phyloP scores from a whole-genome alignment of 2,329 filamentous ascomycete genomes.

The Exophiala calicioides region DNA sequence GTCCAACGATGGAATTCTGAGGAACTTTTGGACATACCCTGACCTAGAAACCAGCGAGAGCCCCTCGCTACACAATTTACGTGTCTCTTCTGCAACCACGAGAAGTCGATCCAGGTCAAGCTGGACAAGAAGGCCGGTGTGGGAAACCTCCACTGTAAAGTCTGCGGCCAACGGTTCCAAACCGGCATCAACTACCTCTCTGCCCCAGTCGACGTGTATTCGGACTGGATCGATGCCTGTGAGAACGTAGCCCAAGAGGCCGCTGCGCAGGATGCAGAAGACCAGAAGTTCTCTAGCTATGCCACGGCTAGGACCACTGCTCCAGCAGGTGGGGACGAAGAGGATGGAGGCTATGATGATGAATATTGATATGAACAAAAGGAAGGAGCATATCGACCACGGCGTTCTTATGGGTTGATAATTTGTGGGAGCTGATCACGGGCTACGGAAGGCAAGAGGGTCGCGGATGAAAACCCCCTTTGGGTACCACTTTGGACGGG shows the following conservation, averaged over 20 bases:
- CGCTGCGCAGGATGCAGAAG: slow-evolving; percentile 37
- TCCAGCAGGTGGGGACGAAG: slow-evolving; percentile 30
- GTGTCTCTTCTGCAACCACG: slow-evolving; percentile 98
- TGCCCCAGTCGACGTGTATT: slow-evolving; percentile 90
- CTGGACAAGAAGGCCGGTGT: slow-evolving; percentile 90
- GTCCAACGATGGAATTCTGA: no score
- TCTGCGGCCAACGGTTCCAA: slow-evolving; percentile 92
- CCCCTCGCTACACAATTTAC: slow-evolving; percentile 74
- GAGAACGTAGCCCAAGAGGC: slow-evolving; percentile 69
- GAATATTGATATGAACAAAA: slow-evolving; percentile 16
- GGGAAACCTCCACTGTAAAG: slow-evolving; percentile 82
- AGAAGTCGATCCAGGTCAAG: slow-evolving; percentile 86
- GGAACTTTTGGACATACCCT: no score
- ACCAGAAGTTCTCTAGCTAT: slow-evolving; percentile 33
- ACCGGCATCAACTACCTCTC: slow-evolving; percentile 84
- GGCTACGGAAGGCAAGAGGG: no score
- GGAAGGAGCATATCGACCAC: no score
- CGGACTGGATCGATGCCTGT: slow-evolving; percentile 97
- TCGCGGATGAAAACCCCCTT: no score
- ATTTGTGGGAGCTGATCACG: no score
- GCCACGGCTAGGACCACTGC: slow-evolving; percentile 32
- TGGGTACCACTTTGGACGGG: no score
- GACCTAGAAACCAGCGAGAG: slow-evolving; percentile 40
- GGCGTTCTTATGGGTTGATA: no score
- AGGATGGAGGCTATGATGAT: slow-evolving; percentile 51